phyloP scores from a whole-genome alignment of 257 asterid genomes.

The Jacaranda mimosifolia region DNA sequence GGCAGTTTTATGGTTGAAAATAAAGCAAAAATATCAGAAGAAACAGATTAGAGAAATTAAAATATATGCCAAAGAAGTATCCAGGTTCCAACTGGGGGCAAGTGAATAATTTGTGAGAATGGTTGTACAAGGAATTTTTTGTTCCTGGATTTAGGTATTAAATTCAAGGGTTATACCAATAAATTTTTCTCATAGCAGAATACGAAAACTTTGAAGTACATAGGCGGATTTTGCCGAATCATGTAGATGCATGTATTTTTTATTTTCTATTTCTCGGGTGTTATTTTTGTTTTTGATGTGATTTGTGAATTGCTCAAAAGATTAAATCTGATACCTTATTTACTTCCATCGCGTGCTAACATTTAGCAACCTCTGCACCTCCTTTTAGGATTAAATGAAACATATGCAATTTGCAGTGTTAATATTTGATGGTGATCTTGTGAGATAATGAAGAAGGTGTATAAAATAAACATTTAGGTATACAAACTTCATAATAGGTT shows the following conservation, averaged over 20 bases:
- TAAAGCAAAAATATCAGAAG: background rate
- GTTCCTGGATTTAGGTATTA: no score
- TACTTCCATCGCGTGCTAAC: no score
- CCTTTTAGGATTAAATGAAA: background rate
- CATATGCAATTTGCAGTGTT: background rate
- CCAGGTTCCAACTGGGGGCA: background rate
- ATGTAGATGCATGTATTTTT: no score
- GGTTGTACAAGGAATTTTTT: no score
- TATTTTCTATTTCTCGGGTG: no score
- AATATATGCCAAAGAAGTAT: constrained; percentile 2
- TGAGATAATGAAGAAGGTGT: background rate
- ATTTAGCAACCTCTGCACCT: background rate
- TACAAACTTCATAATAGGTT: background rate
- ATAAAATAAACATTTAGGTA: background rate
- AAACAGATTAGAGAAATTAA: background rate
- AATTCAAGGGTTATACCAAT: no score
- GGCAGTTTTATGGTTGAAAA: background rate
- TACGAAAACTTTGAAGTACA: no score
- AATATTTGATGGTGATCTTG: background rate
- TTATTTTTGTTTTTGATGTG: no score
- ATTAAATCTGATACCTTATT: no score
- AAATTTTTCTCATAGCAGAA: no score
- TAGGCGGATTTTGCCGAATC: no score
- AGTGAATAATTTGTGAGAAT: background rate
- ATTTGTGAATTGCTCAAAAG: no score